These are phyloP conservation scores for Amanita inopinata DNA, from an alignment of 768 basidiomycete species.

Conservation along the genomic window DNA sequence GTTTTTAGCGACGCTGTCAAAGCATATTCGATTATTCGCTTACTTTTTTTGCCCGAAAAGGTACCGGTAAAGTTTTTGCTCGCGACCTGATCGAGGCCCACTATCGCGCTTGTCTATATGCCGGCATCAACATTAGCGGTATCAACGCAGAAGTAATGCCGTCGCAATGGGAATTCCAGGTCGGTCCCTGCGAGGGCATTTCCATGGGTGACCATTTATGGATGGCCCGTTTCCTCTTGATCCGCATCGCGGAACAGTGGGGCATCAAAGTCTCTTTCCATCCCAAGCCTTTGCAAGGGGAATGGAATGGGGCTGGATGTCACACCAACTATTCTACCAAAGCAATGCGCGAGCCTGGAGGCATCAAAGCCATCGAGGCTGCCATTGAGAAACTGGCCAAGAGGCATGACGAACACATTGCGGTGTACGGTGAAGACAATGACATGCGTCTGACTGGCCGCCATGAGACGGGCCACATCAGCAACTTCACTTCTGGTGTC, in stretches of 20 bases:
- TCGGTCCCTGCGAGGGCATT: slow-evolving; percentile 96
- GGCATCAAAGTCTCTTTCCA: slow-evolving; percentile 97
- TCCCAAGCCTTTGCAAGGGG: slow-evolving; percentile 93
- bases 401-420: slow-evolving; percentile 91
- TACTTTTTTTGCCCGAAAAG: slow-evolving; percentile 32
- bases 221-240: slow-evolving; percentile 96
- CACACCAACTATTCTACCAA: slow-evolving; percentile 98
- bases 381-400: slow-evolving; percentile 90
- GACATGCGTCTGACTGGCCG: slow-evolving; percentile 91
- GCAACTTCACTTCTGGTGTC: slow-evolving; percentile 85
- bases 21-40: too few species aligned
- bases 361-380: slow-evolving; percentile 84
- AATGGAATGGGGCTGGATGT: slow-evolving; percentile 99
- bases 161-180: slow-evolving; percentile 99
- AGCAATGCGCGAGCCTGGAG: slow-evolving; percentile 88
- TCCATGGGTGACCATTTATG: slow-evolving; percentile 99
- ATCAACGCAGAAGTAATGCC: slow-evolving; percentile 99
- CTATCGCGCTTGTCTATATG: slow-evolving; percentile 92
- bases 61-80: slow-evolving; percentile 95
- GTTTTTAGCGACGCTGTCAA: too few species aligned
- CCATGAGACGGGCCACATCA: slow-evolving; percentile 96
- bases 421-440: slow-evolving; percentile 97
- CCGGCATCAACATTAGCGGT: slow-evolving; percentile 96
- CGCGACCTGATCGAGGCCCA: slow-evolving; percentile 99
- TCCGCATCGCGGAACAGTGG: slow-evolving; percentile 97